These are phyloP conservation scores for Russula sp. DNA, from an alignment of 768 basidiomycete species.

Conservation along the genomic window DNA sequence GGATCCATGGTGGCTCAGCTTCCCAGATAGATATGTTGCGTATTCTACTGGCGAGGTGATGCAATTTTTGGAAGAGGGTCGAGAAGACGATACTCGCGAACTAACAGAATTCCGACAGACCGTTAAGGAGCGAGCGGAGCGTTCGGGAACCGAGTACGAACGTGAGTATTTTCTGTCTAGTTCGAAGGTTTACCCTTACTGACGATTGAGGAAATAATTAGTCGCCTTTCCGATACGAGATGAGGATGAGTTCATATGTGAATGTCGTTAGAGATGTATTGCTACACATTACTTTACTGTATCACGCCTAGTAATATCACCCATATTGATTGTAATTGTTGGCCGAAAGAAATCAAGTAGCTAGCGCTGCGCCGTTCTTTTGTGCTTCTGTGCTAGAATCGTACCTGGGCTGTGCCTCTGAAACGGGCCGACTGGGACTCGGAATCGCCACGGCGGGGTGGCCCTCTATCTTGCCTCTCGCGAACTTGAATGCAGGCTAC, in stretches of 20 bases:
- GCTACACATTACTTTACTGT: not conserved
- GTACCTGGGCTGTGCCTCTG: no score
- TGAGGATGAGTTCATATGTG: slow-evolving; percentile 15
- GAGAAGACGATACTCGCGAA: slow-evolving; percentile 1
- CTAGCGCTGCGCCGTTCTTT: no score
- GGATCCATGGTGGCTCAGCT: slow-evolving; percentile 19
- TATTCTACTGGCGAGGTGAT: slow-evolving; percentile 5
- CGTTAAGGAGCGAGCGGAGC: not conserved
- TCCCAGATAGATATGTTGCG: slow-evolving; percentile 11
- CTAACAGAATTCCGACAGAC: not conserved
- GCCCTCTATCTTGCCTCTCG: not conserved
- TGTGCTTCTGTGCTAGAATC: no score
- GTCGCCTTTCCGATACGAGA: slow-evolving; percentile 11
- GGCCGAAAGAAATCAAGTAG: no score
- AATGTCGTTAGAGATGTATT: slow-evolving; percentile 11
- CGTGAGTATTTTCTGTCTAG: slow-evolving; percentile 4
- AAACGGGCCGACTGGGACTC: no score
- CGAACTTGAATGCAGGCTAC: not conserved
- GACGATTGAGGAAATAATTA: not conserved
- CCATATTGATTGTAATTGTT: no score
- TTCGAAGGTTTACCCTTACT: not conserved
- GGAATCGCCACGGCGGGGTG: no score
- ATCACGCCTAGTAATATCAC: not conserved
- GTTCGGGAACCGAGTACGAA: not conserved
- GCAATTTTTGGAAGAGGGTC: slow-evolving; percentile 13